phyloP scores from a whole-genome alignment of 202 grass and related monocot species.

The Saccharum hybrid region DNA sequence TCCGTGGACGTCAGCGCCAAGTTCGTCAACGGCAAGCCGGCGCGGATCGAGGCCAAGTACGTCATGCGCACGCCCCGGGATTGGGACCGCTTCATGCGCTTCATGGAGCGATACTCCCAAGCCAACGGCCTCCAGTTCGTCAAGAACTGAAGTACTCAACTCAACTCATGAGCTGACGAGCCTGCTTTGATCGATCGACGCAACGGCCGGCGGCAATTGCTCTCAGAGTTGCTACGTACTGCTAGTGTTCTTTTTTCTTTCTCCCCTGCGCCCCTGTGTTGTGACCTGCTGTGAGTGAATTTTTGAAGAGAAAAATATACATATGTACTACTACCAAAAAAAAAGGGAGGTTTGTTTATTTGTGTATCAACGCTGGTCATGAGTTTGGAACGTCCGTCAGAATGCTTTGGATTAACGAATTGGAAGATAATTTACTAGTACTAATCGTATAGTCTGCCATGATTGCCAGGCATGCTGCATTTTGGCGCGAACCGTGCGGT shows the following conservation, averaged over 20 bases:
- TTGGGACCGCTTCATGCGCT: slow-evolving; percentile 98
- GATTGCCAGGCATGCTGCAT: too few relatives aligned
- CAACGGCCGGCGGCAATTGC: slow-evolving; percentile 5
- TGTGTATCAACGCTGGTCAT: neutral
- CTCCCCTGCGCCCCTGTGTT: neutral
- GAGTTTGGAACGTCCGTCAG: neutral
- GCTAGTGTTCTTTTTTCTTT: neutral
- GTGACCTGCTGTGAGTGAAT: neutral
- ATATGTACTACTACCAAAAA: neutral
- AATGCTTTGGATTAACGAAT: too few relatives aligned
- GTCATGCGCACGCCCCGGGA: slow-evolving; percentile 76
- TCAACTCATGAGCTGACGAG: neutral
- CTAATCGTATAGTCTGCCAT: too few relatives aligned
- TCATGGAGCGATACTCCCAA: slow-evolving; percentile 98
- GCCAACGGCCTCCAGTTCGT: slow-evolving; percentile 95
- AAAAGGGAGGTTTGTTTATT: slow-evolving; percentile 5
- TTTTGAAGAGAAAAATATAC: slow-evolving; percentile 15
- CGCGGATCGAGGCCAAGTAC: slow-evolving; percentile 84
- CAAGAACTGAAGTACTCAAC: slow-evolving; percentile 56
- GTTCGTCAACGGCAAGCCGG: slow-evolving; percentile 90
- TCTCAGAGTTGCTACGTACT: slow-evolving; percentile 2
- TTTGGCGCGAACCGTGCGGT: too few relatives aligned
- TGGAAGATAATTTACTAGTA: too few relatives aligned
- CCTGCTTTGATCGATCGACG: neutral
- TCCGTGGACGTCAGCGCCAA: slow-evolving; percentile 87